Evolutionary conservation across 108 stramenopile genomes (phyloP).

Genomic region (Bacterosira constricta): DNA sequence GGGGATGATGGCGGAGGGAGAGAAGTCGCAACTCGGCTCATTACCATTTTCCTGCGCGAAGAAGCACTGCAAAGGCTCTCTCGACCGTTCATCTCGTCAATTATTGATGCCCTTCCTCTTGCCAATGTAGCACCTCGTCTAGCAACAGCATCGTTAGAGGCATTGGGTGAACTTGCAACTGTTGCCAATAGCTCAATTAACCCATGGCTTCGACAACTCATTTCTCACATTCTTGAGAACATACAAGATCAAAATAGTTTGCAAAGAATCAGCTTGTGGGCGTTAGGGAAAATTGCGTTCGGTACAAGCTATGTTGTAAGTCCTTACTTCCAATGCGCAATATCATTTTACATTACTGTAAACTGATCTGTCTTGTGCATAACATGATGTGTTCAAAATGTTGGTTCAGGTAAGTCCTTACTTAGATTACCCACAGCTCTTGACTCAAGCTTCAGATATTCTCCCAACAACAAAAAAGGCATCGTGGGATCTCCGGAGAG

Average conservation of each 20-base stretch:
- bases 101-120: slow-evolving; percentile 74
- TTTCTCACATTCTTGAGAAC: slow-evolving; percentile 85
- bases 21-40: slow-evolving; percentile 80
- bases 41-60: slow-evolving; percentile 77
- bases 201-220: slow-evolving; percentile 85
- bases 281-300: slow-evolving; percentile 89
- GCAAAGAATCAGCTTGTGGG: slow-evolving; percentile 85
- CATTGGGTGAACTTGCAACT: slow-evolving; percentile 90
- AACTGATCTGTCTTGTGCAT: too few species aligned
- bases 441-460: slow-evolving; percentile 82
- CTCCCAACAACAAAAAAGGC: slow-evolving; percentile 78
- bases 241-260: slow-evolving; percentile 90
- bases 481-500: slow-evolving; percentile 90
- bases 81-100: slow-evolving; percentile 71
- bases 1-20: slow-evolving; percentile 70
- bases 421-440: slow-evolving; percentile 88
- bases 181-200: slow-evolving; percentile 77
- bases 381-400: too few species aligned
- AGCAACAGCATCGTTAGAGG: slow-evolving; percentile 87
- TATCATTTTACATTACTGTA: too few species aligned
- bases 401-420: slow-evolving; percentile 93
- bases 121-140: slow-evolving; percentile 68
- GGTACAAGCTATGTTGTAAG: slow-evolving; percentile 93
- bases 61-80: slow-evolving; percentile 76
- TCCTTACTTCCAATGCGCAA: slow-evolving; percentile 93